Percentiles rank a stretch among this genome's conserved stretches.
phyloP scores from a whole-genome alignment of 148 eudicot genomes.

The Rheum nobile region DNA sequence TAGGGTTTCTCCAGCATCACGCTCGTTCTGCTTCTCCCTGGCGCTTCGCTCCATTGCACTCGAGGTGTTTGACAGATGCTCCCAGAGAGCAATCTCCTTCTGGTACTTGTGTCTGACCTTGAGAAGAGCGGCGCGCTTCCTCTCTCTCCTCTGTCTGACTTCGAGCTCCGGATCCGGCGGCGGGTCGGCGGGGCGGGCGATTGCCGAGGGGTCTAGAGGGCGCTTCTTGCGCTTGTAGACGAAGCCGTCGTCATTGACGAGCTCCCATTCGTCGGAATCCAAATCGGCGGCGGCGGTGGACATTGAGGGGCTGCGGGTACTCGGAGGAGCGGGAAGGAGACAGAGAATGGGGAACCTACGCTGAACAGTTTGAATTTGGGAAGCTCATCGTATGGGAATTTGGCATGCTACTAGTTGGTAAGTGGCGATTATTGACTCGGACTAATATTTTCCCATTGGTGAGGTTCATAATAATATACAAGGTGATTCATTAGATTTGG shows the following conservation, averaged over 20 bases:
- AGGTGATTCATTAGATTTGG: no score
- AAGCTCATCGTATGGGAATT: background rate
- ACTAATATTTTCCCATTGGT: no score
- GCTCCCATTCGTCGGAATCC: constrained; percentile 49
- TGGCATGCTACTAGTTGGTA: no score
- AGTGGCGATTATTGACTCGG: no score
- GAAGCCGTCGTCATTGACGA: constrained; percentile 55
- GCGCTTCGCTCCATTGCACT: constrained; percentile 20
- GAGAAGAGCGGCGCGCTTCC: constrained; percentile 32
- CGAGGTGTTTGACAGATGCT: constrained; percentile 53
- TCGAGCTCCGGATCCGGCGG: constrained; percentile 44
- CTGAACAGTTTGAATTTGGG: background rate
- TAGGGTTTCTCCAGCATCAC: background rate
- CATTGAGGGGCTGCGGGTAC: background rate
- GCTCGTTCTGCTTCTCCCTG: constrained; percentile 21
- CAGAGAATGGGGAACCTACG: background rate
- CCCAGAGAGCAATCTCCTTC: constrained; percentile 54
- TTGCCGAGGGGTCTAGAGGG: constrained; percentile 25
- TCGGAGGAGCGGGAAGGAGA: background rate
- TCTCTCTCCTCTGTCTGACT: constrained; percentile 19
- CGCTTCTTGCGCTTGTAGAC: constrained; percentile 57
- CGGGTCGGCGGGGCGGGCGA: constrained; percentile 20
- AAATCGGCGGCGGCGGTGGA: background rate
- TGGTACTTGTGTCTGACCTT: constrained; percentile 39
- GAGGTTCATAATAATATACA: no score